phyloP scores from a whole-genome alignment of 2,329 filamentous ascomycete species.

The Grosmannia penicillata region DNA sequence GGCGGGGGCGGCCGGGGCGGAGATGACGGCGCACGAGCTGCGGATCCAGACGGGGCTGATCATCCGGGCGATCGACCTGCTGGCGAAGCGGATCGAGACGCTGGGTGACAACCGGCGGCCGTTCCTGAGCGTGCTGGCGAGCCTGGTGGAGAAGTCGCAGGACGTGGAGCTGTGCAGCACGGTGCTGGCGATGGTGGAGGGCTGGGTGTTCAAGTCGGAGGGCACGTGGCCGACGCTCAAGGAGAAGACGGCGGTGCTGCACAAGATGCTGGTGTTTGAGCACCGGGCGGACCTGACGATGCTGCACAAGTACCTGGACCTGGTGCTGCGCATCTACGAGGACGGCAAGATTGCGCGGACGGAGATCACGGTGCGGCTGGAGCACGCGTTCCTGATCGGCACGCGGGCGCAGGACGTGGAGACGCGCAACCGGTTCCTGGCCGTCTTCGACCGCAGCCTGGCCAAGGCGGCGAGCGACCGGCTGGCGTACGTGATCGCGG shows the following conservation, averaged over 20 bases:
- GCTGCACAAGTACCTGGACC: constrained; percentile 81
- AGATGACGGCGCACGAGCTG: constrained; percentile 61
- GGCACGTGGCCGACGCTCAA: constrained; percentile 96
- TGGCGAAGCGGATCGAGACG: constrained; percentile 81
- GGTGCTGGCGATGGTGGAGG: constrained; percentile 84
- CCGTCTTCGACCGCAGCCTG: constrained; percentile 86
- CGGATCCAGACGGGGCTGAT: constrained; percentile 85
- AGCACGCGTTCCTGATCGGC: constrained; percentile 95
- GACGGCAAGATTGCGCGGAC: constrained; percentile 91
- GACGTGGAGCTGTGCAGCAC: constrained; percentile 80
- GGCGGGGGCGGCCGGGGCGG: constrained; percentile 32
- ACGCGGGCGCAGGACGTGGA: constrained; percentile 86
- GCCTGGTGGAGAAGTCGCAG: constrained; percentile 86
- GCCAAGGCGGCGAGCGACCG: constrained; percentile 85
- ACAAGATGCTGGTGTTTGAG: constrained; percentile 97
- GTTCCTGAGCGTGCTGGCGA: constrained; percentile 88
- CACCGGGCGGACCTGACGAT: constrained; percentile 68
- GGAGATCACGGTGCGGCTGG: constrained; percentile 90
- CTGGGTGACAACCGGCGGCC: constrained; percentile 82
- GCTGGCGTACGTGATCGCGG: constrained; percentile 73
- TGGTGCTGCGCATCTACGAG: constrained; percentile 96
- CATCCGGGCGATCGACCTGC: constrained; percentile 87
- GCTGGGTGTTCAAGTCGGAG: constrained; percentile 89
- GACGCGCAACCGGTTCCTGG: constrained; percentile 94
- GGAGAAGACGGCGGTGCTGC: constrained; percentile 96